Conservation (phyloP, 768 basidiomycete species). For the Mycena epipterygia region DNA sequence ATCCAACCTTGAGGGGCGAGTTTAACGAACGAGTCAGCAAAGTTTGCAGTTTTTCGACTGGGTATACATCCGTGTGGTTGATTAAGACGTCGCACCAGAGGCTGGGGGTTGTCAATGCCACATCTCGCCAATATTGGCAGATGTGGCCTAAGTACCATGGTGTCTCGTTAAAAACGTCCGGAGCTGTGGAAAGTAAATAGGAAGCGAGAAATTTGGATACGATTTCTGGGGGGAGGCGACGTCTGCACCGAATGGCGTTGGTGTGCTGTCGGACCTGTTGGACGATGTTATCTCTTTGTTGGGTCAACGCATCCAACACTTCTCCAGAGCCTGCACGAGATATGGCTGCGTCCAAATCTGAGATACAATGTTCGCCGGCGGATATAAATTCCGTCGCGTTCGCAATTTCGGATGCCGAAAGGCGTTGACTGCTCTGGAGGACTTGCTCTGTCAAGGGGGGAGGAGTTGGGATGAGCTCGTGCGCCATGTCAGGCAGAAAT, state of each 20-base stretch:
- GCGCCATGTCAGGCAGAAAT: too few species aligned
- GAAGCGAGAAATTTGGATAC: slow-evolving; percentile 7
- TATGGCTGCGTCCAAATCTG: background rate
- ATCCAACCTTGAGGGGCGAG: slow-evolving; percentile 1
- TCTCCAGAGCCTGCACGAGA: background rate
- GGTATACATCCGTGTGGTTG: background rate
- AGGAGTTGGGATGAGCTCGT: too few species aligned
- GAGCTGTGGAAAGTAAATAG: background rate
- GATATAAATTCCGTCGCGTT: slow-evolving; percentile 6
- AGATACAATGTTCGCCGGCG: background rate
- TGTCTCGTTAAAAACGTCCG: slow-evolving; percentile 2
- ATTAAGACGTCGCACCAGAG: slow-evolving; percentile 19
- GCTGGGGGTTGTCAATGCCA: background rate
- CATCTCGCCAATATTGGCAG: slow-evolving; percentile 21
- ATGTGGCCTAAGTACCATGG: slow-evolving; percentile 28
- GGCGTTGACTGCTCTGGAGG: slow-evolving; percentile 9
- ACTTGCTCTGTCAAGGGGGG: slow-evolving; percentile 1
- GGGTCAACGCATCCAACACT: background rate
- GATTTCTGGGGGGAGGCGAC: slow-evolving; percentile 20
- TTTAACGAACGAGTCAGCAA: slow-evolving; percentile 10
- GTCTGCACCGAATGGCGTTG: background rate
- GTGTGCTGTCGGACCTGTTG: slow-evolving; percentile 3
- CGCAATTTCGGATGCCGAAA: slow-evolving; percentile 11
- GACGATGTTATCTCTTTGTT: background rate
- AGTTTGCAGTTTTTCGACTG: background rate